Conservation (phyloP, 2,329 filamentous ascomycete genomes). For the Karstenula rhodostoma region DNA sequence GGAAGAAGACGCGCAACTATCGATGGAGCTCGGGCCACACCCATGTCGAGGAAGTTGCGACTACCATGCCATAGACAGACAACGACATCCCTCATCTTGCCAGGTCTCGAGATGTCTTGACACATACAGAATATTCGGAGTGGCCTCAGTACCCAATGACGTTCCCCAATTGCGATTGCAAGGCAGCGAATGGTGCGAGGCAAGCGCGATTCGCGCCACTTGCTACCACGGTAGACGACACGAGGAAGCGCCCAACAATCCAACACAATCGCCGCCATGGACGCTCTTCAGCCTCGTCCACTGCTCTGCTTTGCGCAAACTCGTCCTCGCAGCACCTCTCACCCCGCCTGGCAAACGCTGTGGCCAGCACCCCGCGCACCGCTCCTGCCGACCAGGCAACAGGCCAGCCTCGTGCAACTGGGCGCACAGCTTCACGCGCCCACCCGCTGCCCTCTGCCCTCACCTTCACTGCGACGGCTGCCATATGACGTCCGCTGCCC, state of each 20-base stretch:
- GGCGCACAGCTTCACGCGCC: background rate
- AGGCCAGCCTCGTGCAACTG: constrained; percentile 16
- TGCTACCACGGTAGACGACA: background rate
- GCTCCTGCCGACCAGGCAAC: constrained; percentile 29
- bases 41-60: background rate
- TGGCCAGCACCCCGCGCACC: constrained; percentile 18
- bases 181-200: background rate
- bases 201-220: background rate
- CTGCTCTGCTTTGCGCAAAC: background rate
- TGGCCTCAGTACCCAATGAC: background rate
- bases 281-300: too few species aligned
- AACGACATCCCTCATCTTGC: too few species aligned
- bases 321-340: background rate
- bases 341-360: constrained; percentile 14
- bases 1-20: background rate
- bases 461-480: background rate
- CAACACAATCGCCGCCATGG: background rate
- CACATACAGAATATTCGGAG: background rate
- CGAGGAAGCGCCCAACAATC: background rate
- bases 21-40: constrained; percentile 7
- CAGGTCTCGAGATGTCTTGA: background rate
- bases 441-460: background rate
- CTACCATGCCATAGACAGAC: too few species aligned
- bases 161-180: background rate
- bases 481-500: background rate